These are phyloP conservation scores for Fusarium camptoceras DNA, from an alignment of 2,329 filamentous ascomycete genomes.

Conservation along the genomic window DNA sequence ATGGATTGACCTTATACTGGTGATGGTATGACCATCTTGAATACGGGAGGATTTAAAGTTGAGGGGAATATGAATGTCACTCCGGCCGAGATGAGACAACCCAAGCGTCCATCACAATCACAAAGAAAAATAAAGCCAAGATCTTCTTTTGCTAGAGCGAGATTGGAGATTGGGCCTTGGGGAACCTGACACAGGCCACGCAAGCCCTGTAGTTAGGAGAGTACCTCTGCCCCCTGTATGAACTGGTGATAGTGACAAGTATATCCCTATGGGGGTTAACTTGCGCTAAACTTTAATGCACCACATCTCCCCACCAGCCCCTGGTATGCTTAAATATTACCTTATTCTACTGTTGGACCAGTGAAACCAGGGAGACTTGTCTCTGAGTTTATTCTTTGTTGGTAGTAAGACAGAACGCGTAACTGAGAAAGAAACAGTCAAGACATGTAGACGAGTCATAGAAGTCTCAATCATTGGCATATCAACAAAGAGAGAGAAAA, in stretches of 20 bases:
- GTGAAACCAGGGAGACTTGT: conserved; percentile 28
- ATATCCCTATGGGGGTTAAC: not conserved
- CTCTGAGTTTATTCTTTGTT: not conserved
- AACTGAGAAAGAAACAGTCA: no score
- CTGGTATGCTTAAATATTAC: conserved; percentile 49
- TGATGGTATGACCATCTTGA: not conserved
- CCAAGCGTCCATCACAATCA: conserved; percentile 16
- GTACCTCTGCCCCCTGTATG: not conserved
- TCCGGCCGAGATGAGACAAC: conserved; percentile 10
- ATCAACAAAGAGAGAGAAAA: not conserved
- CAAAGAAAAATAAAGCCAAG: conserved; percentile 20
- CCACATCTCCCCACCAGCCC: conserved; percentile 27
- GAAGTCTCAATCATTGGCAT: not conserved
- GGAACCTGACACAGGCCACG: conserved; percentile 26
- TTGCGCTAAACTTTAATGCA: conserved; percentile 43
- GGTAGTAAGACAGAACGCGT: not conserved
- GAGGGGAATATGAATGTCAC: not conserved
- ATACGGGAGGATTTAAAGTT: not conserved
- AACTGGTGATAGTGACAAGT: no score
- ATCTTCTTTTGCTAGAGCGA: conserved; percentile 5
- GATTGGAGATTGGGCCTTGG: conserved; percentile 14
- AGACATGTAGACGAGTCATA: not conserved
- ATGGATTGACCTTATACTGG: not conserved
- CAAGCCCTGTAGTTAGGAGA: conserved; percentile 14
- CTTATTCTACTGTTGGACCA: conserved; percentile 39